Evolutionary conservation across 2,329 filamentous ascomycete genomes (phyloP).

Genomic region (Fusarium sp.): DNA sequence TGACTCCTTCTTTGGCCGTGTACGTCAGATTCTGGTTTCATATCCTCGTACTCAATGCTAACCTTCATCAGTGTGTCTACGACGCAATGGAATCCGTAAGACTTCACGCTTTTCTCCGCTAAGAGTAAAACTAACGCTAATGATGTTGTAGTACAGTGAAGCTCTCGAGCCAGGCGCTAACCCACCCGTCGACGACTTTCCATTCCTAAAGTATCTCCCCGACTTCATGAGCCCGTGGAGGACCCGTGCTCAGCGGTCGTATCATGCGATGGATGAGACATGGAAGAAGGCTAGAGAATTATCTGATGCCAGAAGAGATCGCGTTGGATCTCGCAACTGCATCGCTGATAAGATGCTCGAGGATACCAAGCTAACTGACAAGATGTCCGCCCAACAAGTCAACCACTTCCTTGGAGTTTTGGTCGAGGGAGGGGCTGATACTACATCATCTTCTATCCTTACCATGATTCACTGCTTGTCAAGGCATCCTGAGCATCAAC

Average conservation of each 20-base stretch:
- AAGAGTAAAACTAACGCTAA: no score
- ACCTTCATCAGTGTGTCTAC: not conserved
- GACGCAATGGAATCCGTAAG: not conserved
- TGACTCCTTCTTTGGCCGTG: not conserved
- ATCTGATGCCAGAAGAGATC: not conserved
- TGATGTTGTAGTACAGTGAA: not conserved
- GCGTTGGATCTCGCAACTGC: not conserved
- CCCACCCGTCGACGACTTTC: not conserved
- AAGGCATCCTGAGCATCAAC: not conserved
- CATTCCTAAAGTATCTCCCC: not conserved
- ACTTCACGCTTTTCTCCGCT: no score
- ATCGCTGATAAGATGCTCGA: not conserved
- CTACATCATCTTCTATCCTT: not conserved
- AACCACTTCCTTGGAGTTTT: not conserved
- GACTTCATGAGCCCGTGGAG: not conserved
- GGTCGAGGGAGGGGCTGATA: not conserved
- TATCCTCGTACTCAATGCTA: no score
- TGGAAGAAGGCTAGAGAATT: not conserved
- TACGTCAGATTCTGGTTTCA: not conserved
- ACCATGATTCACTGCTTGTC: not conserved
- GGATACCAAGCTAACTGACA: rapidly evolving
- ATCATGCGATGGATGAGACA: not conserved
- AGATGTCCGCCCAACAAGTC: not conserved
- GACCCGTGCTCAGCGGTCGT: not conserved
- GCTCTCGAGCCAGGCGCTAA: not conserved